Evolutionary conservation across 768 basidiomycete genomes (phyloP), one percentile per base, ranked within the genome.

Genomic region (Steccherinum ochraceum): DNA sequence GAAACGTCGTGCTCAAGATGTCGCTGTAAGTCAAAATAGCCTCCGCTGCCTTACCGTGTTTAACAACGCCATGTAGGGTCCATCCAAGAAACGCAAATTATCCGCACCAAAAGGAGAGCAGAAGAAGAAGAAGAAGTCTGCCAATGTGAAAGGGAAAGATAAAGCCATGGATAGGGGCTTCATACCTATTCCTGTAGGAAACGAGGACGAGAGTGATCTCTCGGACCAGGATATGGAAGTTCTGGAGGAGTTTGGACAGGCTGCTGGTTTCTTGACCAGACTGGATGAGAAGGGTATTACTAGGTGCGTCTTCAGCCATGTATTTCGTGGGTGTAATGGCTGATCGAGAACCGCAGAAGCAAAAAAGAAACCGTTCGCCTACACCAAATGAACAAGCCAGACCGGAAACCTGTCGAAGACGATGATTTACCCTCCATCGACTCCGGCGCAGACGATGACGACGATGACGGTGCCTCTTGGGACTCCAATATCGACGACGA

Each of bases 221-320:
- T 84, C 81, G n/a, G 85, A 86, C 27, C 79, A 84, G 52, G 88
- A 86, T 53, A 68, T 83, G 26, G 79, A 77, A n/a, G 64, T 86
- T 45, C 66, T 91, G 21, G 70, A 79, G 49, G 78, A 83, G 57
- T 88, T 83, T 58, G 78, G 85, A 19, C 72, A 71, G 20, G 76
- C 80, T 2, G 74, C 75, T 26, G 70, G 74, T 25, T 97, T 97
- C 67, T 67, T 97, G 53, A 69, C 76, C 25, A 71, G 69, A 19
- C 68, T 96, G 49, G 92, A 97, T 66, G 75, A 77, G 54, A 81
- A 80, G 58, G 87, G 81, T n/a, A 87, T 97, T 51, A 75, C 88
- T 54, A 78, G 86, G 94, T 89, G 61, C 53, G 78, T 68, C 16
- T 30, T 24, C 20, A 46, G n/a, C 24, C 40, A 49, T 48, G 35